Conservation (phyloP, 1,139 yeast species). For the Saccharomyces hybrid region DNA sequence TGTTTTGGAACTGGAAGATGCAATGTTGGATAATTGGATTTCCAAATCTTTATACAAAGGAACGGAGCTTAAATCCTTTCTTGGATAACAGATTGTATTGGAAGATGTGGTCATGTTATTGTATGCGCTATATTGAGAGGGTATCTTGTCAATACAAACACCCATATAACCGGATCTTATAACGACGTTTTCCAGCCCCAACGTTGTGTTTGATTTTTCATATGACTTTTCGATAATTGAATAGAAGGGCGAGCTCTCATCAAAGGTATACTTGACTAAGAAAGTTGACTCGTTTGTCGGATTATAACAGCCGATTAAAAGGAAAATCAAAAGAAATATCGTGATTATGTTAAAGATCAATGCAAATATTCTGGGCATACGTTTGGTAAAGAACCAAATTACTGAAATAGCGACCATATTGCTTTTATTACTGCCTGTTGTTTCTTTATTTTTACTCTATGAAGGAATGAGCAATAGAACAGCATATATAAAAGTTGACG, state of each 20-base stretch:
- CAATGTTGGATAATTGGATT: constrained; percentile 21
- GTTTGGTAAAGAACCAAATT: constrained; percentile 22
- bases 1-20: constrained; percentile 13
- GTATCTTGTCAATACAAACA: constrained; percentile 28
- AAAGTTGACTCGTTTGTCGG: constrained; percentile 23
- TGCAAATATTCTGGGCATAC: constrained; percentile 26
- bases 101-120: constrained; percentile 7
- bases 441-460: not conserved
- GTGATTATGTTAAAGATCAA: constrained; percentile 23
- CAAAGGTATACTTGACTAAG: constrained; percentile 22
- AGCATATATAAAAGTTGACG: no score
- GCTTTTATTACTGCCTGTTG: not conserved
- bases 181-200: constrained; percentile 22
- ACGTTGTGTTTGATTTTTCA: constrained; percentile 10
- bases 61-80: constrained; percentile 19
- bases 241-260: constrained; percentile 25
- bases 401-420: constrained; percentile 13
- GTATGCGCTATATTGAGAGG: constrained; percentile 15
- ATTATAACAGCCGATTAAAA: constrained; percentile 28
- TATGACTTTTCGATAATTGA: constrained; percentile 23
- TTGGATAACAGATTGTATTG: constrained; percentile 21
- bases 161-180: constrained; percentile 30
- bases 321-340: constrained; percentile 25
- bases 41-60: constrained; percentile 23
- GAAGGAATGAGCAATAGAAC: no score